These are phyloP conservation scores for Coix lacrymajobi DNA, from an alignment of 176 grass and related monocot genomes.

Conservation along the genomic window DNA sequence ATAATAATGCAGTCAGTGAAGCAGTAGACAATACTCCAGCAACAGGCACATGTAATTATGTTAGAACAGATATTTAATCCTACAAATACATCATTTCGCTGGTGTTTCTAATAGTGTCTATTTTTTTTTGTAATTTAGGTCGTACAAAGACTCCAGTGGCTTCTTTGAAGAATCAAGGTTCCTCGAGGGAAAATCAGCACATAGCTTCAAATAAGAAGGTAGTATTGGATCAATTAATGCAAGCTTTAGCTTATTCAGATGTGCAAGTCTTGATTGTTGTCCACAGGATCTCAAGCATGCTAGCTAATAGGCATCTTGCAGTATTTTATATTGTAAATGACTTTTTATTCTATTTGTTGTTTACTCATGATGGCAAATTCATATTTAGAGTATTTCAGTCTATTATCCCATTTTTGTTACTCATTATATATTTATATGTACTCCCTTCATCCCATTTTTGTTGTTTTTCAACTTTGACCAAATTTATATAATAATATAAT, in stretches of 20 bases:
- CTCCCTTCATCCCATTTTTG: too few species aligned
- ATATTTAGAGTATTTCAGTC: background rate
- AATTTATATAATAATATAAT: too few species aligned
- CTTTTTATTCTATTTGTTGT: background rate
- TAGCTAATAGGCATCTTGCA: conserved; percentile 3
- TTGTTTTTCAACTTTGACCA: too few species aligned
- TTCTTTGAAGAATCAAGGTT: background rate
- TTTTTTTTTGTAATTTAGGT: conserved; percentile 25
- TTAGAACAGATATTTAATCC: conserved; percentile 11
- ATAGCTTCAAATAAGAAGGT: conserved; percentile 8
- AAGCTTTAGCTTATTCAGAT: conserved; percentile 14
- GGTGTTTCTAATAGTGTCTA: conserved; percentile 4
- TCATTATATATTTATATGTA: too few species aligned
- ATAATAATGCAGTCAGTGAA: background rate
- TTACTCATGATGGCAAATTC: background rate
- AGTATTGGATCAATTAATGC: background rate
- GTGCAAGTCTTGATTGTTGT: background rate
- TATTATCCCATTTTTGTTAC: background rate
- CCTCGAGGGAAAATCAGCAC: background rate
- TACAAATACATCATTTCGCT: background rate
- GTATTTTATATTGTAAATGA: background rate
- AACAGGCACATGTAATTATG: background rate
- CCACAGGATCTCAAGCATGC: background rate
- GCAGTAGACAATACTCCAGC: background rate
- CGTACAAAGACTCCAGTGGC: background rate